Conservation (phyloP, 2,329 filamentous ascomycete genomes). For the Calonectria hawksworthii region DNA sequence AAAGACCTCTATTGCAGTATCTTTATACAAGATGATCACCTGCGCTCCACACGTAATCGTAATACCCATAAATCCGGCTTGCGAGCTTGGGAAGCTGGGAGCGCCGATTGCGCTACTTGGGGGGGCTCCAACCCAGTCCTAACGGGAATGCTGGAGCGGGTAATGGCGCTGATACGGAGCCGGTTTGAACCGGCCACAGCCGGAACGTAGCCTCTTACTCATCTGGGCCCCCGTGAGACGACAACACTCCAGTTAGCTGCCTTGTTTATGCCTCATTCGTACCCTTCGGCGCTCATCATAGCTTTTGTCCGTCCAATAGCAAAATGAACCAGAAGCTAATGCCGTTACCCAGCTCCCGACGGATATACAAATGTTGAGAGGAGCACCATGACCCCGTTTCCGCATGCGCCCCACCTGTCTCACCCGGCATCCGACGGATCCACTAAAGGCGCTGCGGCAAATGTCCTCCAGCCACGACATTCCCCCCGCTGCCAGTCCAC, state of each 20-base stretch:
- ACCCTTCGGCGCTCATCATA: background rate
- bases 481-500: background rate
- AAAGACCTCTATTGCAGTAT: conserved; percentile 2
- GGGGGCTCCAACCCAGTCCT: conserved; percentile 6
- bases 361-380: conserved; percentile 7
- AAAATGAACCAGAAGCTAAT: background rate
- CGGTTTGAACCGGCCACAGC: background rate
- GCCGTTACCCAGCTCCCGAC: conserved; percentile 16
- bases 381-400: conserved; percentile 12
- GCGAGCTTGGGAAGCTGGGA: background rate
- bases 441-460: conserved; percentile 10
- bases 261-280: conserved; percentile 9
- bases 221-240: background rate
- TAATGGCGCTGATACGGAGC: conserved; percentile 9
- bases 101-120: conserved; percentile 16
- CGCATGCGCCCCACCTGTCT: background rate
- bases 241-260: background rate
- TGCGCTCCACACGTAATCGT: conserved; percentile 15
- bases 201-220: background rate
- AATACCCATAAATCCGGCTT: background rate
- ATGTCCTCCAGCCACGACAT: background rate
- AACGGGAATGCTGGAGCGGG: conserved; percentile 9
- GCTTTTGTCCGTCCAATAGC: background rate
- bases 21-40: conserved; percentile 24
- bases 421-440: background rate